Evolutionary conservation across 768 basidiomycete species (phyloP).

Genomic region (Boletellus emodensis): DNA sequence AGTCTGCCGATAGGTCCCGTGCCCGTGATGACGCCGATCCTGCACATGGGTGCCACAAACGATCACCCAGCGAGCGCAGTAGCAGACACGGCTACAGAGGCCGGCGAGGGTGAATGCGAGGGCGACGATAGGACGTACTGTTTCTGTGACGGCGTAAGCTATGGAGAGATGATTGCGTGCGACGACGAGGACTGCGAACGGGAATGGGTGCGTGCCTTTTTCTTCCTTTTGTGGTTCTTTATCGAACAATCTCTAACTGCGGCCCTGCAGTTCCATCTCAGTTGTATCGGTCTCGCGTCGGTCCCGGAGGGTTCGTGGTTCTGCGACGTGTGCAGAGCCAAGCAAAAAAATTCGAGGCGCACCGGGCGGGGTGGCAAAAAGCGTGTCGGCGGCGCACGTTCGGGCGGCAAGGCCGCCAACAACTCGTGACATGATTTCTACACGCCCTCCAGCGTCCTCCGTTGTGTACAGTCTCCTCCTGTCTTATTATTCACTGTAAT

Average conservation of each 20-base stretch:
- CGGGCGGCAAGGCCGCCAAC: slow-evolving; percentile 28
- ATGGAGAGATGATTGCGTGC: slow-evolving; percentile 94
- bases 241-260: slow-evolving; percentile 8
- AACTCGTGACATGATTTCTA: slow-evolving; percentile 21
- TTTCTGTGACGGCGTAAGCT: slow-evolving; percentile 78
- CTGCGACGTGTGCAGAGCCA: slow-evolving; percentile 62
- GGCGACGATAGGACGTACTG: slow-evolving; percentile 71
- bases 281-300: slow-evolving; percentile 63
- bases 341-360: slow-evolving; percentile 48
- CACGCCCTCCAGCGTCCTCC: not conserved
- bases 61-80: slow-evolving; percentile 35
- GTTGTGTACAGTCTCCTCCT: slow-evolving; percentile 12
- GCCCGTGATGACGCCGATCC: slow-evolving; percentile 20
- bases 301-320: slow-evolving; percentile 74
- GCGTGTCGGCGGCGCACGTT: slow-evolving; percentile 37
- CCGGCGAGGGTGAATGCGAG: slow-evolving; percentile 50
- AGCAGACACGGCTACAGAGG: slow-evolving; percentile 41
- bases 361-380: slow-evolving; percentile 52
- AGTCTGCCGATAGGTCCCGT: slow-evolving; percentile 24
- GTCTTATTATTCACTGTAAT: slow-evolving; percentile 27
- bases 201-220: slow-evolving; percentile 74
- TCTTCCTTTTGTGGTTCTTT: not conserved
- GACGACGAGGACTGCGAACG: slow-evolving; percentile 74
- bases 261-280: slow-evolving; percentile 66
- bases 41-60: slow-evolving; percentile 26